These are phyloP conservation scores for Epichloe coenophiala DNA, from an alignment of 2,329 filamentous ascomycete genomes.

Conservation along the genomic window DNA sequence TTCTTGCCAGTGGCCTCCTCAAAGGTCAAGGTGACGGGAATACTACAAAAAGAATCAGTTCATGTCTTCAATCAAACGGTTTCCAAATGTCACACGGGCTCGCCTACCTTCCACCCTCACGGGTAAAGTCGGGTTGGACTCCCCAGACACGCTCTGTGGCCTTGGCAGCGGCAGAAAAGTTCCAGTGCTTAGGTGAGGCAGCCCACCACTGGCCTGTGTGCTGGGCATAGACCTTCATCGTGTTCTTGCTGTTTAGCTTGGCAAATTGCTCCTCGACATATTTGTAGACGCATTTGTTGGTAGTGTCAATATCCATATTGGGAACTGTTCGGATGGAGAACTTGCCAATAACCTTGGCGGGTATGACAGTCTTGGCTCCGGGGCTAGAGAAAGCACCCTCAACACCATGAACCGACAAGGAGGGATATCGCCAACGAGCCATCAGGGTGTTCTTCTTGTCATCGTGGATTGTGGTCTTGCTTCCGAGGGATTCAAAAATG, in stretches of 20 bases:
- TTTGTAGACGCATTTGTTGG: conserved; percentile 73
- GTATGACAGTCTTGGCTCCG: conserved; percentile 96
- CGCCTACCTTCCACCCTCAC: conserved; percentile 76
- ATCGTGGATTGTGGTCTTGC: conserved; percentile 71
- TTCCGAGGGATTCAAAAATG: conserved; percentile 84
- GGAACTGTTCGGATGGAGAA: conserved; percentile 97
- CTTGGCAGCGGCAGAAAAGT: conserved; percentile 88
- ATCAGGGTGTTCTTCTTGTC: conserved; percentile 90
- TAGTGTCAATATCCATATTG: conserved; percentile 87
- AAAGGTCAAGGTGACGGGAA: conserved; percentile 92
- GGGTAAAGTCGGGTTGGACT: conserved; percentile 84
- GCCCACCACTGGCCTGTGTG: conserved; percentile 99
- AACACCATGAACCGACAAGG: conserved; percentile 83
- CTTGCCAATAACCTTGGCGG: conserved; percentile 94
- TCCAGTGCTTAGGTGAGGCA: conserved; percentile 95
- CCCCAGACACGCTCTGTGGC: conserved; percentile 94
- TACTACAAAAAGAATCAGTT: conserved; percentile 36
- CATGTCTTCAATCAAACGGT: neutral
- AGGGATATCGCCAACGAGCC: conserved; percentile 91
- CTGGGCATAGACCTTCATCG: conserved; percentile 63
- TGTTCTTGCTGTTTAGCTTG: conserved; percentile 87
- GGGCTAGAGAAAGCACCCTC: conserved; percentile 90
- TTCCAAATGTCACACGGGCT: neutral
- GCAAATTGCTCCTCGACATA: conserved; percentile 75
- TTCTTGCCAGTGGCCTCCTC: conserved; percentile 98